These are phyloP conservation scores for Gaertneriomyces semiglobifer DNA, from an alignment of 192 early-diverging fungal genomes.

Conservation along the genomic window DNA sequence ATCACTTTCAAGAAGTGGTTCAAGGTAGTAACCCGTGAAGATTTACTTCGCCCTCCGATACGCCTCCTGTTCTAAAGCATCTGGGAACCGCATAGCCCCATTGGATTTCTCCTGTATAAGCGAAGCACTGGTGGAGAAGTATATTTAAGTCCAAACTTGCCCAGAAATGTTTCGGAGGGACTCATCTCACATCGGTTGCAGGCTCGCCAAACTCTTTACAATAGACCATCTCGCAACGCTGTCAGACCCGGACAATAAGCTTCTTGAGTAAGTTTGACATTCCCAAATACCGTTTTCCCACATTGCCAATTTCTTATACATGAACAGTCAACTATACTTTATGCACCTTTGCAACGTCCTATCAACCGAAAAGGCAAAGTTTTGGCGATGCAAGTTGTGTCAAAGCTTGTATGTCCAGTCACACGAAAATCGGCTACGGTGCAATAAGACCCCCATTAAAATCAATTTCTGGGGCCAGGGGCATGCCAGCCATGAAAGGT, in stretches of 20 bases:
- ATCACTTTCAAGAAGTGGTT: constrained; percentile 47
- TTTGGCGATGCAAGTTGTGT: constrained; percentile 18
- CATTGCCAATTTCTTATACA: too few relatives aligned
- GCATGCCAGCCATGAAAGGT: constrained; percentile 18
- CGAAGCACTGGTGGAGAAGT: constrained; percentile 35
- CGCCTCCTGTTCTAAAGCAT: background rate
- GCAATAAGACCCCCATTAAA: constrained; percentile 1
- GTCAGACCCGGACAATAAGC: constrained; percentile 42
- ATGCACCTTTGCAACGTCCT: constrained; percentile 26
- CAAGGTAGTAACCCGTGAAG: constrained; percentile 27
- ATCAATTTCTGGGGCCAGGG: constrained; percentile 31
- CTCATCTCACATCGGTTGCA: constrained; percentile 12
- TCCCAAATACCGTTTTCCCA: too few relatives aligned
- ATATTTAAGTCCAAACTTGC: background rate
- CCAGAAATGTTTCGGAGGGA: background rate
- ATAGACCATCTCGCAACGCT: constrained; percentile 33
- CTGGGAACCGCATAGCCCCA: constrained; percentile 27
- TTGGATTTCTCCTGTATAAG: constrained; percentile 50
- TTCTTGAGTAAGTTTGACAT: constrained; percentile 28
- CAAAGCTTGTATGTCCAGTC: constrained; percentile 22
- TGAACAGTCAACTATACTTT: constrained; percentile 36
- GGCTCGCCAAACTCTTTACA: constrained; percentile 36
- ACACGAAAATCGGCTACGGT: constrained; percentile 14
- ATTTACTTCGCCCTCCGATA: background rate
- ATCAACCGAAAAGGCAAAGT: constrained; percentile 1